These are phyloP conservation scores for Pseudozyma sp. DNA, from an alignment of 1,284 basidiomycete genomes.

Conservation along the genomic window DNA sequence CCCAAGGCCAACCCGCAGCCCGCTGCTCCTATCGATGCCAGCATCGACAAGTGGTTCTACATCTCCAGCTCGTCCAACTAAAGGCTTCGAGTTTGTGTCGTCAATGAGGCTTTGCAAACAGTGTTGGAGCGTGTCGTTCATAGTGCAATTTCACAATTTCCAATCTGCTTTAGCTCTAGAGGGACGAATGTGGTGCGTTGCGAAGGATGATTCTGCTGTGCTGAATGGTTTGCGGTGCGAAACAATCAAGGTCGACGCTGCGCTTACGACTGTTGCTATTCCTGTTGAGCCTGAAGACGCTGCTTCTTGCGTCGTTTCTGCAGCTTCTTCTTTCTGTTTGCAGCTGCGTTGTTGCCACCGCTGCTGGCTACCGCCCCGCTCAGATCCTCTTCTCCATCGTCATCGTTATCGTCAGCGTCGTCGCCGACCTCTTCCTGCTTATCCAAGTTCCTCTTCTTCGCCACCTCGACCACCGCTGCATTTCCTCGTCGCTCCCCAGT, in stretches of 20 bases:
- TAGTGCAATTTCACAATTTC: not conserved
- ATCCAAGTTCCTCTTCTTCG: not conserved
- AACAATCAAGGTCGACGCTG: not conserved
- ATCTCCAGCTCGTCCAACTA: constrained; percentile 53
- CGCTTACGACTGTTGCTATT: not conserved
- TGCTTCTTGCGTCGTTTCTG: constrained; percentile 40
- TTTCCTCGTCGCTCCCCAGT: not conserved
- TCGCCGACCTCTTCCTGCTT: not conserved
- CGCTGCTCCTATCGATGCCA: constrained; percentile 67
- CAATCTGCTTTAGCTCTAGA: no score
- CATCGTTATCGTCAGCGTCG: not conserved
- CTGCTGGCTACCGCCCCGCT: no score
- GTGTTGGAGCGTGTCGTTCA: no score
- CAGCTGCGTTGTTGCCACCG: constrained; percentile 8
- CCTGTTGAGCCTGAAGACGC: constrained; percentile 9
- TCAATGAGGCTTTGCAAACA: not conserved
- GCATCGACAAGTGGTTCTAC: constrained; percentile 70
- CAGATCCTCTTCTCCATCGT: not conserved
- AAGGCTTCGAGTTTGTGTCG: not conserved
- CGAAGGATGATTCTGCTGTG: no score
- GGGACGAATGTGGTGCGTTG: no score
- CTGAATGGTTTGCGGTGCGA: no score
- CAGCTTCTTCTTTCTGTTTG: constrained; percentile 43
- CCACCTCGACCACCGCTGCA: not conserved
- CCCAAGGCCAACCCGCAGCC: constrained; percentile 77